Evolutionary conservation across 441 rosid species (phyloP).

Genomic region (Pelargonium australe): DNA sequence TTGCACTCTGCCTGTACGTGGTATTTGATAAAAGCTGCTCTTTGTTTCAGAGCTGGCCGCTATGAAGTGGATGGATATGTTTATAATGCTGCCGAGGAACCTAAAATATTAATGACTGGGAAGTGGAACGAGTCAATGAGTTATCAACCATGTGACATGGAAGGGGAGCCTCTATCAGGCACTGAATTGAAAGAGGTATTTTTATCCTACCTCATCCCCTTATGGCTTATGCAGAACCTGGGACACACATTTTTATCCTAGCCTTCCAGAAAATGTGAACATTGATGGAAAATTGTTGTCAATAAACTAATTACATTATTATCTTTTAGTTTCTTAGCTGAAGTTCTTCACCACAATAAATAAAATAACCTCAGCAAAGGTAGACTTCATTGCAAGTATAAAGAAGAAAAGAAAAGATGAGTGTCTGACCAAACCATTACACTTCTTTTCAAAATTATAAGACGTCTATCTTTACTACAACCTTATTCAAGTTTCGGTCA

Average conservation of each 20-base stretch:
- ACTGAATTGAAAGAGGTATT: constrained; percentile 75
- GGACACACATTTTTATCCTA: not conserved
- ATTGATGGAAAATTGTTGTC: not conserved
- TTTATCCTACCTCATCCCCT: not conserved
- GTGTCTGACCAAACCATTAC: not conserved
- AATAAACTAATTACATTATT: not conserved
- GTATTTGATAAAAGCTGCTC: not conserved
- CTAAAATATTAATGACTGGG: constrained; percentile 92
- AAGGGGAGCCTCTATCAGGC: constrained; percentile 92
- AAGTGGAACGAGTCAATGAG: constrained; percentile 90
- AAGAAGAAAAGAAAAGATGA: not conserved
- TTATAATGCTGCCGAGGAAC: constrained; percentile 82
- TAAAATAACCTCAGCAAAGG: not conserved
- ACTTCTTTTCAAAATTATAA: not conserved
- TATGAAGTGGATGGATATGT: constrained; percentile 98
- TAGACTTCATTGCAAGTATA: not conserved
- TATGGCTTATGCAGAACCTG: not conserved
- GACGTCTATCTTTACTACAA: not conserved
- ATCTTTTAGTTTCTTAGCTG: not conserved
- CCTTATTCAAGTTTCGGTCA: no score
- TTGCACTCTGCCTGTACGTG: not conserved
- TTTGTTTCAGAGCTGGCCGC: constrained; percentile 78
- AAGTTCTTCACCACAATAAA: not conserved
- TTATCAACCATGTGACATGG: constrained; percentile 86
- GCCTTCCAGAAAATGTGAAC: not conserved